phyloP scores from a whole-genome alignment of 2,329 filamentous ascomycete genomes.

The Apiospora rasikravindrae region DNA sequence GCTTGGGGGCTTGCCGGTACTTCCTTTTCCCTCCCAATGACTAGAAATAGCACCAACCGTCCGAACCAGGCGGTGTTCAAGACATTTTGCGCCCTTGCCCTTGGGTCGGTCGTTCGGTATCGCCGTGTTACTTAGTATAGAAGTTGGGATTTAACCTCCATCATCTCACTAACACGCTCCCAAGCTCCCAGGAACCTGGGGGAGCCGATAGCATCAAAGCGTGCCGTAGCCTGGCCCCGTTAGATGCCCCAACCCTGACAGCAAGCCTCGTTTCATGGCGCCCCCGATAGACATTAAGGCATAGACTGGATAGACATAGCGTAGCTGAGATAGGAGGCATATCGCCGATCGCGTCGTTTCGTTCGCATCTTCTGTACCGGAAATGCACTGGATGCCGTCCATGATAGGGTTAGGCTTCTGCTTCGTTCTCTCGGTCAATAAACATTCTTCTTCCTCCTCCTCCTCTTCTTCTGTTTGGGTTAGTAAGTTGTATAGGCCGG shows the following conservation, averaged over 20 bases:
- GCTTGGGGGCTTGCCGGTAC: not conserved
- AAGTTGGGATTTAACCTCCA: not conserved
- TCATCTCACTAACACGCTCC: not conserved
- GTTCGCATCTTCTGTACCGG: not conserved
- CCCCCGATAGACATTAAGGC: not conserved
- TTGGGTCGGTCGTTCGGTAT: not conserved
- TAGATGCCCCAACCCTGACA: not conserved
- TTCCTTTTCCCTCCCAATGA: not conserved
- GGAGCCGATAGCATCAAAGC: conserved; percentile 8
- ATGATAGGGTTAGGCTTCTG: not conserved
- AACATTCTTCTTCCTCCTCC: not conserved
- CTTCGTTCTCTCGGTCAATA: not conserved
- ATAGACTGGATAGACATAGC: not conserved
- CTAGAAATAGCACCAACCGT: not conserved
- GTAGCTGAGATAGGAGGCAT: not conserved
- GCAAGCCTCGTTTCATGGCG: conserved; percentile 4
- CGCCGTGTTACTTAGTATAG: conserved; percentile 8
- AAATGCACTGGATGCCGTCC: not conserved
- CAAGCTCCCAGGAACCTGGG: not conserved
- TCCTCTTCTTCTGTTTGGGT: not conserved
- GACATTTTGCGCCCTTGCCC: not conserved
- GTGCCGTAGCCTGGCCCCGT: conserved; percentile 1
- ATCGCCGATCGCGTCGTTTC: not conserved
- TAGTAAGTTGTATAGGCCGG: not conserved
- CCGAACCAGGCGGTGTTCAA: not conserved